Percentiles rank a stretch among this genome's conserved stretches.
These are phyloP conservation scores for Davidsoniella virescens DNA, from an alignment of 2,329 filamentous ascomycete species.

Conservation along the genomic window DNA sequence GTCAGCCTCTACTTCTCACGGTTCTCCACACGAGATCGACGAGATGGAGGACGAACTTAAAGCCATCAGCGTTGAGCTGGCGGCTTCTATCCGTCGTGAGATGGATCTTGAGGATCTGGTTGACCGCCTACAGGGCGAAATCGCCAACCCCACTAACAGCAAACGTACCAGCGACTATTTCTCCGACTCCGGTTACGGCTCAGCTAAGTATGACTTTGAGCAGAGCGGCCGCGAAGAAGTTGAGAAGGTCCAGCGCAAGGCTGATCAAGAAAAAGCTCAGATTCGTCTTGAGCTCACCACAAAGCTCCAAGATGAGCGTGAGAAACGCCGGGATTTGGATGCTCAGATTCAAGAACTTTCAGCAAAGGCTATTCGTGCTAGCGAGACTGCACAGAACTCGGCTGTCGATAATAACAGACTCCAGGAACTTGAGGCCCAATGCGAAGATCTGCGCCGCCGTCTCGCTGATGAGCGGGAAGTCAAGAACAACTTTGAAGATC, in stretches of 20 bases:
- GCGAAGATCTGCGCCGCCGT: slow-evolving; percentile 70
- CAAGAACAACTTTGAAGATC: slow-evolving; percentile 87
- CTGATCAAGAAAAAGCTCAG: slow-evolving; percentile 82
- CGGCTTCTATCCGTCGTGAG: slow-evolving; percentile 80
- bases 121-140: slow-evolving; percentile 70
- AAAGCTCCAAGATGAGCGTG: slow-evolving; percentile 75
- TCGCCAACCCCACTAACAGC: slow-evolving; percentile 39
- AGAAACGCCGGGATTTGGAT: slow-evolving; percentile 60
- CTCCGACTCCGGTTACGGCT: slow-evolving; percentile 86
- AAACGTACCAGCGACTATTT: slow-evolving; percentile 93
- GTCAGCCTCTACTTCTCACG: slow-evolving; percentile 17
- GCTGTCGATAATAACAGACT: slow-evolving; percentile 44
- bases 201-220: slow-evolving; percentile 55
- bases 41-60: slow-evolving; percentile 91
- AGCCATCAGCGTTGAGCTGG: slow-evolving; percentile 83
- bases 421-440: slow-evolving; percentile 60
- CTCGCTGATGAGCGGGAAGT: slow-evolving; percentile 71
- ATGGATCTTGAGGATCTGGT: slow-evolving; percentile 94
- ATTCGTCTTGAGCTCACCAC: slow-evolving; percentile 70
- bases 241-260: slow-evolving; percentile 63
- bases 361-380: slow-evolving; percentile 52
- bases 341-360: slow-evolving; percentile 71
- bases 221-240: slow-evolving; percentile 49
- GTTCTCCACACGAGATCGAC: slow-evolving; percentile 44
- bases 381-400: slow-evolving; percentile 37